Base-by-base conservation (phyloP, 176 grass and related monocot species). In the barley (Hordeum vulgare) region DNA sequence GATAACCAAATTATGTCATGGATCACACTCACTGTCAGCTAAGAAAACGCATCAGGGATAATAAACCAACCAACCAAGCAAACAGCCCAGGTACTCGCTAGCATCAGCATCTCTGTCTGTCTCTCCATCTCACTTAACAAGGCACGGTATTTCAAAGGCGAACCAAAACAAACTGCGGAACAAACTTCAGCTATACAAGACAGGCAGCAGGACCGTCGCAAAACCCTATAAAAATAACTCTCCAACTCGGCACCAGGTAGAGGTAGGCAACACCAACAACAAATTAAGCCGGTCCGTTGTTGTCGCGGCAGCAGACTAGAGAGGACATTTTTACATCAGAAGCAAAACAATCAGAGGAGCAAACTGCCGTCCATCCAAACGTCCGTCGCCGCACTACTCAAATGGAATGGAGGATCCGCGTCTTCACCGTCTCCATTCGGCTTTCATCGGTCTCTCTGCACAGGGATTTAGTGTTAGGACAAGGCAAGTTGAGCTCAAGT, bases 401-500 rank as follows among this genome's bases (percentile, higher is more conserved):
- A 71, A 26, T 27, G 37, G 59, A 58, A 39, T 20, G n/a, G 53
- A 51, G 37, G 64, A 28, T 58, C 81, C 33, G 7, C n/a, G 39
- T 57, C 70, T 63, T 97, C 83, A 97, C 14, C 94, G 89, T 82
- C 77, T 92, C 94, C 94, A 97, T 88, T 97, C 94, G 24, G 90
- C 94, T 88, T 90, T 87, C 25, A 85, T 39, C 33, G 90, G 66
- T 66, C 80, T 94, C 80, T 94, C 94, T 94, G 92, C 45, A 77
- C 20, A 75, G 35, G 35, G 29, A 63, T 76, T 29, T 17, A 20
- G 26, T 15, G 27, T 61, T 18, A 21, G 24, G 14, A 20, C 1
- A 17, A 11, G 24, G 8, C 10, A 45, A 11, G 62, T 80, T 84
- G 66, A 80, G 41, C 27, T 35, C 1, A 17, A 39, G 37, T 53